These are phyloP conservation scores for Cucurbitaria berberidis DNA, from an alignment of 2,329 filamentous ascomycete species.

Conservation along the genomic window DNA sequence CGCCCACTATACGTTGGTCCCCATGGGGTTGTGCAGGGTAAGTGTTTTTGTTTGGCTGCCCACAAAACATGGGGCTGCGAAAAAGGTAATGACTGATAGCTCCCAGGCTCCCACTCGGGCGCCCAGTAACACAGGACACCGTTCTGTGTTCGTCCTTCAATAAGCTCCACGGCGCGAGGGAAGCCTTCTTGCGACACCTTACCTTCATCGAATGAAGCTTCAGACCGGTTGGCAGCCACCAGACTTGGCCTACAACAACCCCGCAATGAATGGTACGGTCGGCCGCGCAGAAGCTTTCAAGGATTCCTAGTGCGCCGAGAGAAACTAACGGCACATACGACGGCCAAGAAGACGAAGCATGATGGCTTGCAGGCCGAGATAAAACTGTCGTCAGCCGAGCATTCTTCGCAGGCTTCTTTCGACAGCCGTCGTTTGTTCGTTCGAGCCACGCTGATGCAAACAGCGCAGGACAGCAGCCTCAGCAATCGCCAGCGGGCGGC, in stretches of 20 bases:
- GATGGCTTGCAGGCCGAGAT: constrained; percentile 34
- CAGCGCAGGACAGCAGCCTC: not conserved
- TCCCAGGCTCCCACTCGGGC: no score
- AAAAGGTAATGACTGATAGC: no score
- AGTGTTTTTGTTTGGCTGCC: not conserved
- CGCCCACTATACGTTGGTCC: constrained; percentile 16
- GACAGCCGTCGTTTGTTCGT: constrained; percentile 24
- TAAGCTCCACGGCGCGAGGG: constrained; percentile 32
- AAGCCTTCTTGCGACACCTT: constrained; percentile 26
- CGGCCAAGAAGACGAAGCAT: constrained; percentile 36
- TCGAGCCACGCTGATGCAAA: not conserved
- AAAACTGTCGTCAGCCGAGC: constrained; percentile 37
- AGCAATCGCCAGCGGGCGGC: not conserved
- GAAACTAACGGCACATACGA: constrained; percentile 26
- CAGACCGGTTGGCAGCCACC: constrained; percentile 29
- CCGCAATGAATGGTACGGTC: constrained; percentile 15
- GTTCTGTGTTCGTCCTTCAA: constrained; percentile 5
- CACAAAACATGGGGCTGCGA: not conserved
- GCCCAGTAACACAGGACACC: constrained; percentile 5
- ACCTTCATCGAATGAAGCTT: constrained; percentile 30
- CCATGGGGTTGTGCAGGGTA: constrained; percentile 28
- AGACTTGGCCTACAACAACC: constrained; percentile 35
- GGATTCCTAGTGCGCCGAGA: constrained; percentile 25
- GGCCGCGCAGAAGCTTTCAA: constrained; percentile 29
- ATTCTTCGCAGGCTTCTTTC: constrained; percentile 43